Conservation (phyloP, 371 early-diverging fungal species). For the Rhizopus microsporus region DNA sequence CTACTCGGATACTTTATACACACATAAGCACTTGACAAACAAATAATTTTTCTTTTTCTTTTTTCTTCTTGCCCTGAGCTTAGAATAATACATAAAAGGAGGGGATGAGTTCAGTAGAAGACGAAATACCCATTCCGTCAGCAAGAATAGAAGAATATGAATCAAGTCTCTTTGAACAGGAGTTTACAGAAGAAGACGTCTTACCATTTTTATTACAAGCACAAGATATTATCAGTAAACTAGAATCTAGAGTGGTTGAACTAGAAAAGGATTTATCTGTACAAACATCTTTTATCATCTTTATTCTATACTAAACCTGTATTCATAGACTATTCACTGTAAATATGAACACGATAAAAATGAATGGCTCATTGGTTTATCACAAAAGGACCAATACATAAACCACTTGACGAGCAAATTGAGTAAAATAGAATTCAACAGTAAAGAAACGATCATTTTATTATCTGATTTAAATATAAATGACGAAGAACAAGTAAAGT, state of each 20-base stretch:
- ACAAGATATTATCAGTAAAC: constrained; percentile 55
- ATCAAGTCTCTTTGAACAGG: constrained; percentile 25
- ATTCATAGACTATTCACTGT: constrained; percentile 47
- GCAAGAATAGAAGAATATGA: constrained; percentile 5
- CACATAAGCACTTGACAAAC: too few species aligned
- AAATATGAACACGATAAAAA: constrained; percentile 59
- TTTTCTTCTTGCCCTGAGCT: not conserved
- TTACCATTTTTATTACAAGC: constrained; percentile 58
- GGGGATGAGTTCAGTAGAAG: not conserved
- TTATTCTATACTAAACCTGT: not conserved
- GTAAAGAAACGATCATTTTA: constrained; percentile 53
- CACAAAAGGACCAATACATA: constrained; percentile 60
- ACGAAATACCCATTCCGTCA: constrained; percentile 1
- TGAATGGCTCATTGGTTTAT: constrained; percentile 55
- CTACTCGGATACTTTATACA: too few species aligned
- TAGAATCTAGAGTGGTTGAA: constrained; percentile 57
- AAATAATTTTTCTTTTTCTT: not conserved
- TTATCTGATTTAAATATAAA: constrained; percentile 39
- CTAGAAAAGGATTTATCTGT: constrained; percentile 57
- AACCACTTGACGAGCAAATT: constrained; percentile 52
- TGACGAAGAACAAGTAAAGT: constrained; percentile 31
- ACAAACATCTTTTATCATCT: not conserved
- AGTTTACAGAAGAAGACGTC: constrained; percentile 50
- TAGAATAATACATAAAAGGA: not conserved
- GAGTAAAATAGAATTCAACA: constrained; percentile 52